Percentiles rank a stretch among this genome's conserved stretches.
These are phyloP conservation scores for Phlebiopsis flavidoalba DNA, from an alignment of 768 basidiomycete species.

Conservation along the genomic window DNA sequence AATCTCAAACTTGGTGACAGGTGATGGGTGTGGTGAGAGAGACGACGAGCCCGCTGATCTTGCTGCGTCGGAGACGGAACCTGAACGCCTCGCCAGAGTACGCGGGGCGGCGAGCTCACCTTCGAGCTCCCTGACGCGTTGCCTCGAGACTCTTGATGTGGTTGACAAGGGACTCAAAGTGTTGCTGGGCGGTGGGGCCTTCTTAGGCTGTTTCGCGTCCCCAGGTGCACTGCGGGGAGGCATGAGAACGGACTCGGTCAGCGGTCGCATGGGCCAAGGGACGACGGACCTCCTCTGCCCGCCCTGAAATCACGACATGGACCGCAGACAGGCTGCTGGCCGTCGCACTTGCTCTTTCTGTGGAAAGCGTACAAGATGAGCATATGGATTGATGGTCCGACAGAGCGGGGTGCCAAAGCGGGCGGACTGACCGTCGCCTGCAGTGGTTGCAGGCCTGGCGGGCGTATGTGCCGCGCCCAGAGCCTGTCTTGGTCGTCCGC, in stretches of 20 bases:
- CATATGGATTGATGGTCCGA: not conserved
- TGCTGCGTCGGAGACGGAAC: conserved; percentile 7
- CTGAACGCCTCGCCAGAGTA: conserved; percentile 6
- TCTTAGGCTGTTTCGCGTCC: conserved; percentile 29
- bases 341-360: conserved; percentile 31
- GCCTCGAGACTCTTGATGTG: conserved; percentile 23
- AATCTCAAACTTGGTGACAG: conserved; percentile 8
- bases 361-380: not conserved
- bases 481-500: conserved; percentile 17
- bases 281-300: conserved; percentile 19
- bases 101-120: conserved; percentile 15
- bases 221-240: conserved; percentile 26
- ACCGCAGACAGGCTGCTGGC: conserved; percentile 25
- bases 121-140: conserved; percentile 24
- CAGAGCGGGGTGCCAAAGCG: not conserved
- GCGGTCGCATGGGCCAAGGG: not conserved
- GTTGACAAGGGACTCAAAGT: conserved; percentile 27
- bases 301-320: conserved; percentile 23
- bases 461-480: conserved; percentile 26
- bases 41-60: conserved; percentile 8
- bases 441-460: conserved; percentile 31
- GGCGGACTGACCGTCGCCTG: conserved; percentile 19
- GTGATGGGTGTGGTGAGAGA: conserved; percentile 8
- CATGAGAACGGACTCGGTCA: not conserved
- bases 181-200: conserved; percentile 26